phyloP scores from a whole-genome alignment of 768 basidiomycete genomes.

The Leccinum subgranulosum region DNA sequence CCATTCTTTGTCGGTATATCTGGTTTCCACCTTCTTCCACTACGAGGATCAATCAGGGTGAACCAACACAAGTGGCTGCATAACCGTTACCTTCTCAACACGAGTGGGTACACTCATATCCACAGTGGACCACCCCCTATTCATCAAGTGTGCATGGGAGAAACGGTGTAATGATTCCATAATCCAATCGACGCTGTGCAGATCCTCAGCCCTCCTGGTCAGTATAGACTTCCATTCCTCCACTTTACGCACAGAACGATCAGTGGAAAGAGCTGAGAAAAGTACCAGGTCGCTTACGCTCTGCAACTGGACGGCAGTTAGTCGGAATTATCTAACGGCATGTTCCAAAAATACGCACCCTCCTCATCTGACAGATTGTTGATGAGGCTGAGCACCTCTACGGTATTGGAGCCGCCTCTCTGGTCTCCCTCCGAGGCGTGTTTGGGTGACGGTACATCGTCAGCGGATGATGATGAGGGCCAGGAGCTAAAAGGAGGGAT shows the following conservation, averaged over 20 bases:
- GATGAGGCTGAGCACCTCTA: constrained; percentile 68
- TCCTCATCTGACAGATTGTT: constrained; percentile 63
- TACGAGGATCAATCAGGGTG: constrained; percentile 26
- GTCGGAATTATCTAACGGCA: constrained; percentile 17
- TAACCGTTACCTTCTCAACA: constrained; percentile 55
- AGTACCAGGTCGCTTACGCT: constrained; percentile 43
- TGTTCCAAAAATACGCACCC: constrained; percentile 43
- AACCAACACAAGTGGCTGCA: constrained; percentile 6
- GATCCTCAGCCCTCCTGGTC: constrained; percentile 49
- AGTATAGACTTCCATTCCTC: constrained; percentile 62
- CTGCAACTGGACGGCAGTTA: constrained; percentile 42
- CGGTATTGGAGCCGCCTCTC: constrained; percentile 66
- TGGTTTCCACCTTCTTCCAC: constrained; percentile 73
- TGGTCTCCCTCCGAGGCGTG: constrained; percentile 41
- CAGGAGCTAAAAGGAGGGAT: constrained; percentile 41
- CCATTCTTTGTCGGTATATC: constrained; percentile 72
- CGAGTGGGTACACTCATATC: constrained; percentile 59
- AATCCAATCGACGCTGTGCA: constrained; percentile 73
- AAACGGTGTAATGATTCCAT: constrained; percentile 72
- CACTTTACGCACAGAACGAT: constrained; percentile 39
- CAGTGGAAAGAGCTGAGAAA: not conserved
- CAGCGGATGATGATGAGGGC: constrained; percentile 35
- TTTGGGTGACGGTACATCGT: not conserved
- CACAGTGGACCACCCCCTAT: constrained; percentile 56
- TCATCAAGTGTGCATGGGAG: constrained; percentile 62